These are phyloP conservation scores for Achaetomiella virescens DNA, from an alignment of 495 filamentous ascomycete species.

Conservation along the genomic window DNA sequence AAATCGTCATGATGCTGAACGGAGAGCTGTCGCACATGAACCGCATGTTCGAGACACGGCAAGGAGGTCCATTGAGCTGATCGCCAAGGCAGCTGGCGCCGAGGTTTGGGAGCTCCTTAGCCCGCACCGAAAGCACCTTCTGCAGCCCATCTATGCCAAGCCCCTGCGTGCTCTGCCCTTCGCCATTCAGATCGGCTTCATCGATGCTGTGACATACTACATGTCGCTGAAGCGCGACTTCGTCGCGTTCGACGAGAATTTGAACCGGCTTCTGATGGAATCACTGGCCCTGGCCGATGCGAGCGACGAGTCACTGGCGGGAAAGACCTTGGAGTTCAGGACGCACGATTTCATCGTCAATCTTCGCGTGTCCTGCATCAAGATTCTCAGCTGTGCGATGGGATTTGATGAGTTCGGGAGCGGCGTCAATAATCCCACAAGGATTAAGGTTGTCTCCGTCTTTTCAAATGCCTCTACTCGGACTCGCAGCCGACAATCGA, in stretches of 20 bases:
- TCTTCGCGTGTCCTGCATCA: constrained; percentile 89
- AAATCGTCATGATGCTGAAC: constrained; percentile 76
- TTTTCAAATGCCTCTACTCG: constrained; percentile 98
- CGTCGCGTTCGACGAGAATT: constrained; percentile 79
- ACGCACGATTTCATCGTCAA: constrained; percentile 86
- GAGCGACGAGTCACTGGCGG: constrained; percentile 78
- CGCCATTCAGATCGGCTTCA: constrained; percentile 89
- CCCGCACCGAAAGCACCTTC: constrained; percentile 78
- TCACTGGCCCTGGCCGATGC: constrained; percentile 88
- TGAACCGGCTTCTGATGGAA: constrained; percentile 86
- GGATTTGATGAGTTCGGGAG: constrained; percentile 81
- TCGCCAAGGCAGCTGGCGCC: constrained; percentile 66
- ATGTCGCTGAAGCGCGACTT: constrained; percentile 80
- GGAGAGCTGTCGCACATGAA: constrained; percentile 91
- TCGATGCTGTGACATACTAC: constrained; percentile 93
- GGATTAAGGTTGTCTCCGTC: constrained; percentile 80
- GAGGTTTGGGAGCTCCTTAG: constrained; percentile 79
- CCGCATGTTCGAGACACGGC: constrained; percentile 81
- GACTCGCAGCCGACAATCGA: constrained; percentile 87
- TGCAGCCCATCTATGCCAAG: constrained; percentile 88
- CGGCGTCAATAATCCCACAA: constrained; percentile 58
- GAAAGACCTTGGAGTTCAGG: constrained; percentile 81
- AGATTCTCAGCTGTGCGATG: constrained; percentile 86
- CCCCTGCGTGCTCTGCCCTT: constrained; percentile 89
- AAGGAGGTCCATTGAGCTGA: constrained; percentile 69